Base-by-base conservation (phyloP, 371 early-diverging fungal genomes). In the Mortierella sp. region DNA sequence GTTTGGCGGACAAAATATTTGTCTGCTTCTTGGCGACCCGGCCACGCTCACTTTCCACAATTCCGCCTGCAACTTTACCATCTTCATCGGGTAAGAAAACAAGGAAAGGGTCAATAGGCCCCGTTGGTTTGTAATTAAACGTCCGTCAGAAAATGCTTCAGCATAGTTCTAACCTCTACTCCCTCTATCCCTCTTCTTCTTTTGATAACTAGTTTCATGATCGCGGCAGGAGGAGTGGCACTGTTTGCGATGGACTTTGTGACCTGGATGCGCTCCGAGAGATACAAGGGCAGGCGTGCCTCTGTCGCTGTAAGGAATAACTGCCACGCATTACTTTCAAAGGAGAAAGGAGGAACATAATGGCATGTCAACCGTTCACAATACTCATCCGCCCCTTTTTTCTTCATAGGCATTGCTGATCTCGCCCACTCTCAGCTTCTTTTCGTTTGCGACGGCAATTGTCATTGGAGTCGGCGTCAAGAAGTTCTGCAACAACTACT, bases 211-310 rank as follows among this genome's bases (percentile, higher is more conserved):
- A 77, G 77, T 1, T 66, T 77, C 34, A 39, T 71, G 41, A 68
- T 77, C 40, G 73, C 73, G 16, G 69, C 73, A 39, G 73, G 77
- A 64, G 77, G 77, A 29, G 64, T 64, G 9, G 77, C 43, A 6
- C 37, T 77, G 26, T 72, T 77, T 55, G 69, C 14, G n/a, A 78
- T 78, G 79, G 79, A 78, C 50, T 78, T 40, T 73, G 70, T 73
- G 39, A 78, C 74, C 43, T 79, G 79, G 79, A 79, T 74, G 44
- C 74, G 70, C 37, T 70, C 74, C 9, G 79, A 74, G 43, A 44
- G 70, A 11, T 79, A 70, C 68, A 79, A 79, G 71, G 74, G 79
- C 74, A 79, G 70, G 43, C 79, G 79, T 16, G 70, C 74, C n/a
- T 79, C 79, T 58, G 53, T 74, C 4, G 70, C 79, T 1, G 79